Base-by-base conservation (phyloP, 495 filamentous ascomycete species). In the Trichocladium uniseriatum region DNA sequence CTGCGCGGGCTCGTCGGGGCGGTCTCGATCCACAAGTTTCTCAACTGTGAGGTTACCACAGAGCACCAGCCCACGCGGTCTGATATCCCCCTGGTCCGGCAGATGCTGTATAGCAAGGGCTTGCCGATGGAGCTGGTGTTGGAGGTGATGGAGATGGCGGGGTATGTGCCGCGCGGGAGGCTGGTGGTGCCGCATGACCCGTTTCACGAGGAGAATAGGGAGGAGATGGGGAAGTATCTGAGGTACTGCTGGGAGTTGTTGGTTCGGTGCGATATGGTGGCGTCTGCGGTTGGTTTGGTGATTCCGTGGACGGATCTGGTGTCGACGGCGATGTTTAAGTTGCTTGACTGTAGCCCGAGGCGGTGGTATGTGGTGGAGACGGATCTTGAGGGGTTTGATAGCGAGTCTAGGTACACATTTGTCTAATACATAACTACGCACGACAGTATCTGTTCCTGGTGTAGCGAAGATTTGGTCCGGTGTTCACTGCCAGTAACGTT, bases 161-260 rank as follows among this genome's bases (percentile, higher is more conserved):
- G 18, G 42, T 32, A 44, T 32, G 29, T 2, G 1, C 28, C 42
- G 16, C 15, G 1, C 13, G 28, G 7, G 14, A 44, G 42, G 16
- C 42, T 44, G 15, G 13, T 14, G 16, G 9, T 44, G 11, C 42
- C 15, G 42, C 16, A 44, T 18, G 16, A 44, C 42, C 42, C 42
- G 1, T 34, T 44, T 28, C 42, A 44, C 9, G 16, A 2, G 10
- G 6, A 1, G 5, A 35, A 44, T 19, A 6, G 31, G 31, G 31
- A 45, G 0, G 43, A 45, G 31, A 18, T 45, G 31, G 43, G 9
- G 15, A 45, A 36, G 43, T 45, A 45, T 14, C 2, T 45, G 18
- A 45, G n/a, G 43, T 36, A 20, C 31, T 45, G 43, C 20, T 45
- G 43, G 43, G 14, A 45, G 27, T 1, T 45, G 29, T 13, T 45